phyloP scores from a whole-genome alignment of 2,329 filamentous ascomycete species.

The Penicillium italicum region DNA sequence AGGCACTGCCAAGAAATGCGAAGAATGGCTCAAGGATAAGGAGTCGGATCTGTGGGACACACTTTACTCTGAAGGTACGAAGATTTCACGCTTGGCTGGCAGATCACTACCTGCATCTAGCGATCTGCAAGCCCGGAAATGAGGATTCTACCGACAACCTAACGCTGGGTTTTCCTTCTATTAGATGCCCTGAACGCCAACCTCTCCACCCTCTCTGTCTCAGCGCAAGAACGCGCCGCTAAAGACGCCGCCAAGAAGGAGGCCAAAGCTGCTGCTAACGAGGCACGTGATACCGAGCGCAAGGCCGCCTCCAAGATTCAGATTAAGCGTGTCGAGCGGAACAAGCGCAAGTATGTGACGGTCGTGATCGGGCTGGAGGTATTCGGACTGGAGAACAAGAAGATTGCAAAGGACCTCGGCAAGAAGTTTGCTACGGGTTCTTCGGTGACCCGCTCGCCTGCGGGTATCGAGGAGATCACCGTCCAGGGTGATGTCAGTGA shows the following conservation, averaged over 20 bases:
- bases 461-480: conserved; percentile 90
- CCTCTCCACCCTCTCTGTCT: conserved; percentile 79
- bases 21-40: conserved; percentile 83
- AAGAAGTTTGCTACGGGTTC: conserved; percentile 98
- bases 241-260: conserved; percentile 98
- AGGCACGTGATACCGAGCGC: conserved; percentile 76
- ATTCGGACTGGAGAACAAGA: conserved; percentile 90
- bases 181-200: conserved; percentile 77
- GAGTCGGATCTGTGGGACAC: conserved; percentile 69
- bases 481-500: conserved; percentile 96
- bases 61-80: conserved; percentile 79
- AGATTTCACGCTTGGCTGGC: neutral
- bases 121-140: neutral
- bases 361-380: conserved; percentile 85
- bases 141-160: neutral
- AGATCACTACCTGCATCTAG: neutral
- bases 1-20: conserved; percentile 92
- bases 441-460: conserved; percentile 83
- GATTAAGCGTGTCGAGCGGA: conserved; percentile 96
- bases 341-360: conserved; percentile 96
- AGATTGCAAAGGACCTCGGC: conserved; percentile 91
- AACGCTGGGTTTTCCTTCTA: neutral
- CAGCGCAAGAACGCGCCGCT: conserved; percentile 88
- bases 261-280: conserved; percentile 83
- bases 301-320: conserved; percentile 77